These are phyloP conservation scores for Haplosporangium gracile DNA, from an alignment of 192 early-diverging fungal genomes.

Conservation along the genomic window DNA sequence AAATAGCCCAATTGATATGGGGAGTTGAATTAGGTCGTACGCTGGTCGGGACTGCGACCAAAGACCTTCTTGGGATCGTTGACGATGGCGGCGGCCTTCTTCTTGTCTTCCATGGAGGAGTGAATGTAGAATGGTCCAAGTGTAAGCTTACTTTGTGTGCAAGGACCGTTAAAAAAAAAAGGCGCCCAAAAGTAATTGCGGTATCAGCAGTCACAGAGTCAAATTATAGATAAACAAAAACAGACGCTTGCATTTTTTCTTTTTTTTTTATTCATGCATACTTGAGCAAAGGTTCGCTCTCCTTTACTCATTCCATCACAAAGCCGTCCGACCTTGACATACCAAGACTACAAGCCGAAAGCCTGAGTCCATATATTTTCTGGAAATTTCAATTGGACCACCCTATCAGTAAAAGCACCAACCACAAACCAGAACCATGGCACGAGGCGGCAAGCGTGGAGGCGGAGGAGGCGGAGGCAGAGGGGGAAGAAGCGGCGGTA, in stretches of 20 bases:
- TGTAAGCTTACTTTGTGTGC: neutral
- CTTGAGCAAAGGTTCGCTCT: neutral
- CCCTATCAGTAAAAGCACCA: neutral
- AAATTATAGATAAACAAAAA: conserved; percentile 15
- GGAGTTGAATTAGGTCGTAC: conserved; percentile 22
- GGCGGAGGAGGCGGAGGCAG: conserved; percentile 15
- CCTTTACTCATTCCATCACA: neutral
- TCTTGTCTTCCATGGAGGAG: conserved; percentile 28
- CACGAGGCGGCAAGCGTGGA: conserved; percentile 28
- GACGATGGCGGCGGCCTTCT: conserved; percentile 24
- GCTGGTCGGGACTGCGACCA: conserved; percentile 64
- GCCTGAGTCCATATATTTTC: neutral
- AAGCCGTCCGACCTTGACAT: neutral
- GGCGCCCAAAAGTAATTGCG: neutral
- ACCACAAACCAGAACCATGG: conserved; percentile 18
- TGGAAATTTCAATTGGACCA: neutral
- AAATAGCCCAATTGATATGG: neutral
- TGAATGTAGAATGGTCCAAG: neutral
- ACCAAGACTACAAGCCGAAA: neutral
- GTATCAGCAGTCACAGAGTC: conserved; percentile 13
- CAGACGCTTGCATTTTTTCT: conserved; percentile 17
- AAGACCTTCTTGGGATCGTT: conserved; percentile 55
- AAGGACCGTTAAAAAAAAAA: neutral
- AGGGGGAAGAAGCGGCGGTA: conserved; percentile 3
- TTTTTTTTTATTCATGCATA: conserved; percentile 8